phyloP scores from a whole-genome alignment of 2,329 filamentous ascomycete species.

The Ascochyta rabiei region DNA sequence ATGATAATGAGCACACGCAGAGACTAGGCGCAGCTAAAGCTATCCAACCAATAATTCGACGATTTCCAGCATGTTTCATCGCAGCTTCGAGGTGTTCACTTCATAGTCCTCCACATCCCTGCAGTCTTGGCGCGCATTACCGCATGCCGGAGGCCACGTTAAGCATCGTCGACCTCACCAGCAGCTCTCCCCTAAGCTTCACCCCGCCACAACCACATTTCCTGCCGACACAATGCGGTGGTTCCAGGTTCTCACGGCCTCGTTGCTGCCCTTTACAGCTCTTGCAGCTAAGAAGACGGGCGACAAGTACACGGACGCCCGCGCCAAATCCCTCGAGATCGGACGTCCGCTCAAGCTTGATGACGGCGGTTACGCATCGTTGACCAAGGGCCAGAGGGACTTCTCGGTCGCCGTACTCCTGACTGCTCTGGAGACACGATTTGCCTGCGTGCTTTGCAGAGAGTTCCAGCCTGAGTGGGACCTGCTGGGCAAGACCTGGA shows the following conservation, averaged over 20 bases:
- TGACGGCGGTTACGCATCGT: slow-evolving; percentile 74
- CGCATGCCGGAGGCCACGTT: slow-evolving; percentile 45
- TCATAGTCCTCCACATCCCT: slow-evolving; percentile 18
- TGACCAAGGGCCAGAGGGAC: slow-evolving; percentile 80
- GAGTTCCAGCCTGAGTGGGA: slow-evolving; percentile 97
- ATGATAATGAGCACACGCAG: no score
- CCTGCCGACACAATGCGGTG: slow-evolving; percentile 65
- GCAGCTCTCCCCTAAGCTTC: slow-evolving; percentile 19
- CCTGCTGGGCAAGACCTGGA: slow-evolving; percentile 83
- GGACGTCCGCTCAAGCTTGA: slow-evolving; percentile 74
- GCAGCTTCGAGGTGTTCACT: not conserved
- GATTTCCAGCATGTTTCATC: not conserved
- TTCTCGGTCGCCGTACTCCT: slow-evolving; percentile 83
- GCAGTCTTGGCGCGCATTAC: slow-evolving; percentile 36
- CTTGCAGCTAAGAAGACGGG: slow-evolving; percentile 67
- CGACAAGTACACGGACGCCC: slow-evolving; percentile 74
- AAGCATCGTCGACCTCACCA: slow-evolving; percentile 22
- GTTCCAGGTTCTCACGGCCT: slow-evolving; percentile 65
- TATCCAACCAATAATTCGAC: no score
- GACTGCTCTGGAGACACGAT: slow-evolving; percentile 83
- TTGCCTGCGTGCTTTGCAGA: slow-evolving; percentile 82
- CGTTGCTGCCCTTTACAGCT: slow-evolving; percentile 65
- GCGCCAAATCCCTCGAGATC: slow-evolving; percentile 68
- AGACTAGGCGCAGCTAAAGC: no score
- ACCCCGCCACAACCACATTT: slow-evolving; percentile 21